These are phyloP conservation scores for Cyberlindnera veronae DNA, from an alignment of 805 yeast species.

Conservation along the genomic window DNA sequence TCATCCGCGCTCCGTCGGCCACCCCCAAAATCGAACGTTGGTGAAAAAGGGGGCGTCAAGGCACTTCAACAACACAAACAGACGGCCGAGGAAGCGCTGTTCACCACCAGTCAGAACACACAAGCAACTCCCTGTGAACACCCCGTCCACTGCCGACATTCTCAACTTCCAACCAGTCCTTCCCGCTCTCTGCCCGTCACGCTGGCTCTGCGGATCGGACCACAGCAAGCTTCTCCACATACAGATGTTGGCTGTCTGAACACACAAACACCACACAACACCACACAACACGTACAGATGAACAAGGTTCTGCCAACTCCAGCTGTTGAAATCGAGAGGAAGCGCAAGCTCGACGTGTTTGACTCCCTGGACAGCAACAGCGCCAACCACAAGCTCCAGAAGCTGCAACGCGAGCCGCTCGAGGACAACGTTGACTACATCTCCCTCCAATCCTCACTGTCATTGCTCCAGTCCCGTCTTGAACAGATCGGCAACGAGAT, in stretches of 20 bases:
- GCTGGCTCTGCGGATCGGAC: too few relatives aligned
- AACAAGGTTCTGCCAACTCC: conserved; percentile 2
- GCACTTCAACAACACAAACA: neutral
- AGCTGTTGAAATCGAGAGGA: conserved; percentile 3
- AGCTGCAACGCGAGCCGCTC: conserved; percentile 17
- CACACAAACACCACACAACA: too few relatives aligned
- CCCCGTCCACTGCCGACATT: too few relatives aligned
- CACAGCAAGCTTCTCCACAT: too few relatives aligned
- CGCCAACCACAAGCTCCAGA: conserved; percentile 7
- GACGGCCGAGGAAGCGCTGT: neutral
- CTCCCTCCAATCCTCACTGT: conserved; percentile 22
- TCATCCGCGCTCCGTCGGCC: neutral
- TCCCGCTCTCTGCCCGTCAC: too few relatives aligned
- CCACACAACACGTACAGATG: neutral
- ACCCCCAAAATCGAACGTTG: neutral
- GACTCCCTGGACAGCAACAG: neutral
- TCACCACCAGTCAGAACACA: too few relatives aligned
- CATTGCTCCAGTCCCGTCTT: conserved; percentile 20
- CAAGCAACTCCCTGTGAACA: too few relatives aligned
- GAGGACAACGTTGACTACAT: conserved; percentile 24
- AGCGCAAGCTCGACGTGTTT: conserved; percentile 9
- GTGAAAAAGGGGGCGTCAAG: too few relatives aligned
- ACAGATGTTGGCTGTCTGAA: too few relatives aligned
- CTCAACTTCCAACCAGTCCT: neutral
- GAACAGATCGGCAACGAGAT: conserved; percentile 19